A percentile compares a stretch with the other conserved stretches of the same genome.
phyloP scores from a whole-genome alignment of 148 eudicot species.

The Chenopodium formosanum region DNA sequence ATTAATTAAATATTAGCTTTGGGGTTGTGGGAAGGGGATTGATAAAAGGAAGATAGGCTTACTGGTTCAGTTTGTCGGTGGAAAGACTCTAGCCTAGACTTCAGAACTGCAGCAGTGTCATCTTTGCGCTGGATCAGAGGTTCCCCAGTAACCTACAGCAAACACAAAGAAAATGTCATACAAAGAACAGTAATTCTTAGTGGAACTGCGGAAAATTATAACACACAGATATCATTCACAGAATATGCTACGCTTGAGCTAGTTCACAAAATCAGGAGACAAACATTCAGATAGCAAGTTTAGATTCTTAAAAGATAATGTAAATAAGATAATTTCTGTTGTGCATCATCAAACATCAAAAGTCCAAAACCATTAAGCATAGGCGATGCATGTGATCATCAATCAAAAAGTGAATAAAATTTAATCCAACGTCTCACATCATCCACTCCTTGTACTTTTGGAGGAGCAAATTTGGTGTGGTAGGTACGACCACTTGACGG shows the following conservation, averaged over 20 bases:
- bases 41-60: conserved; percentile 12
- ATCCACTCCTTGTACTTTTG: conserved; percentile 78
- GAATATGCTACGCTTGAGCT: not conserved
- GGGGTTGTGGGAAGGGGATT: not conserved
- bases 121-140: conserved; percentile 94
- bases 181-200: not conserved
- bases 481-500: conserved; percentile 88
- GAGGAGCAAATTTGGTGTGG: conserved; percentile 95
- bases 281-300: not conserved
- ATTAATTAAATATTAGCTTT: not conserved
- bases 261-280: not conserved
- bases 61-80: conserved; percentile 76
- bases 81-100: conserved; percentile 86
- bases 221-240: not conserved
- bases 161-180: conserved; percentile 13
- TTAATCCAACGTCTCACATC: conserved; percentile 57
- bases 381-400: not conserved
- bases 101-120: conserved; percentile 87
- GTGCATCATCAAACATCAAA: too few species aligned
- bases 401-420: not conserved
- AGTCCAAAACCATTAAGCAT: not conserved
- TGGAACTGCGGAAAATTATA: not conserved
- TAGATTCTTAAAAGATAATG: not conserved
- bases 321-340: too few species aligned
- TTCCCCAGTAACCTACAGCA: conserved; percentile 81